These are phyloP conservation scores for Aspergillus olivimuriae DNA, from an alignment of 495 filamentous ascomycete genomes.

Conservation along the genomic window DNA sequence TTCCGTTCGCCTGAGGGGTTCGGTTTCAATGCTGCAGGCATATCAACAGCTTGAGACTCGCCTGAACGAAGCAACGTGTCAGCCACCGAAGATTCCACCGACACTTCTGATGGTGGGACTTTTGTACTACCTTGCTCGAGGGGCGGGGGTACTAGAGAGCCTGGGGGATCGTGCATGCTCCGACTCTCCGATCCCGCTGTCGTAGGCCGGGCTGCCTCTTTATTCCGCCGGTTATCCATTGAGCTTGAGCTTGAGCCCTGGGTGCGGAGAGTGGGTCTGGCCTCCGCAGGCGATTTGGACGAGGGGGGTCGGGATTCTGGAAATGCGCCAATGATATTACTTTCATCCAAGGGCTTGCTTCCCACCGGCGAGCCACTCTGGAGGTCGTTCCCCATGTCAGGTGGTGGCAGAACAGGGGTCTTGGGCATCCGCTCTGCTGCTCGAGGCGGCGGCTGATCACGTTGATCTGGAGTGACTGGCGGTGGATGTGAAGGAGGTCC, in stretches of 20 bases:
- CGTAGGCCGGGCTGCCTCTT: conserved; percentile 26
- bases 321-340: conserved; percentile 11
- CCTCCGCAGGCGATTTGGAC: conserved; percentile 16
- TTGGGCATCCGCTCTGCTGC: conserved; percentile 20
- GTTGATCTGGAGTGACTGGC: conserved; percentile 9
- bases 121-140: conserved; percentile 17
- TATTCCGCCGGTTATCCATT: conserved; percentile 18
- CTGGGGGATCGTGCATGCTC: conserved; percentile 18
- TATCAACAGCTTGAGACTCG: conserved; percentile 6
- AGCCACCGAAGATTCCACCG: conserved; percentile 11
- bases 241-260: conserved; percentile 15
- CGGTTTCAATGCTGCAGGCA: conserved; percentile 20
- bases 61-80: conserved; percentile 9
- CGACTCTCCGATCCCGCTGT: conserved; percentile 26
- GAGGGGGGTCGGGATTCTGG: conserved; percentile 21
- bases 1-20: conserved; percentile 13
- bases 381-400: conserved; percentile 20
- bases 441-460: conserved; percentile 23
- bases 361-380: conserved; percentile 13
- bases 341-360: conserved; percentile 10
- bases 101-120: conserved; percentile 9
- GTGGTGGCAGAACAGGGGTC: conserved; percentile 9
- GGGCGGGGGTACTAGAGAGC: conserved; percentile 18
- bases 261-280: conserved; percentile 12
- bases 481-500: conserved; percentile 19